Evolutionary conservation across 1,284 basidiomycete genomes (phyloP).

Genomic region (Trametes pubescens): DNA sequence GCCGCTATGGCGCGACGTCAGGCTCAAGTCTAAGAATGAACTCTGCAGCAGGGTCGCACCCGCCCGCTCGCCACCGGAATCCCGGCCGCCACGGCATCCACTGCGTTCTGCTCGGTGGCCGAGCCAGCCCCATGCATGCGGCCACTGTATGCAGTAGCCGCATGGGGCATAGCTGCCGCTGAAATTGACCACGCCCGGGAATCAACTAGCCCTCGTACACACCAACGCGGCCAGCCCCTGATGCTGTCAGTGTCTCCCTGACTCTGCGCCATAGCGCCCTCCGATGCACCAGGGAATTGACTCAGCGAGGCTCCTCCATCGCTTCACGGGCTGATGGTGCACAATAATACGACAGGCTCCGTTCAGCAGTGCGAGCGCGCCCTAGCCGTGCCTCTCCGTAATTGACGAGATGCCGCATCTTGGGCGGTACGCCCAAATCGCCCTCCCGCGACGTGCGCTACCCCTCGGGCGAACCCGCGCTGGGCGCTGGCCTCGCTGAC

Average conservation of each 20-base stretch:
- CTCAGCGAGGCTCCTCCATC: neutral
- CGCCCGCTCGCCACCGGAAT: neutral
- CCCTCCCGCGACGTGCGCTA: constrained; percentile 16
- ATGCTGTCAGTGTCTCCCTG: neutral
- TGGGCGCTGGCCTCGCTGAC: neutral
- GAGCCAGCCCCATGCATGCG: neutral
- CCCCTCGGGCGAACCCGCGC: neutral
- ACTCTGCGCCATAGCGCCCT: neutral
- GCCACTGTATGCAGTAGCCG: neutral
- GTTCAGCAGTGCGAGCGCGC: neutral
- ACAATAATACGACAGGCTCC: no score
- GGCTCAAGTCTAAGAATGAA: neutral
- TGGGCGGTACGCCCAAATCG: constrained; percentile 1
- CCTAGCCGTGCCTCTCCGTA: constrained; percentile 8
- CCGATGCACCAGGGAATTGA: neutral
- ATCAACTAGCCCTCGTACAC: constrained; percentile 2
- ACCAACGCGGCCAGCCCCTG: constrained; percentile 7
- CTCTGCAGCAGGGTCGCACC: neutral
- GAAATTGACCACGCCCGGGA: neutral
- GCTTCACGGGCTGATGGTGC: neutral
- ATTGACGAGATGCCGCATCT: neutral
- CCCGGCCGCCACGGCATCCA: neutral
- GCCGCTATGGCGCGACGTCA: neutral
- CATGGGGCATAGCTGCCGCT: constrained; percentile 3
- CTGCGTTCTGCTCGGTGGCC: neutral